Percentiles rank a stretch among this genome's conserved stretches.
phyloP scores from a whole-genome alignment of 306 rosid species.

The Fagus crenata region DNA sequence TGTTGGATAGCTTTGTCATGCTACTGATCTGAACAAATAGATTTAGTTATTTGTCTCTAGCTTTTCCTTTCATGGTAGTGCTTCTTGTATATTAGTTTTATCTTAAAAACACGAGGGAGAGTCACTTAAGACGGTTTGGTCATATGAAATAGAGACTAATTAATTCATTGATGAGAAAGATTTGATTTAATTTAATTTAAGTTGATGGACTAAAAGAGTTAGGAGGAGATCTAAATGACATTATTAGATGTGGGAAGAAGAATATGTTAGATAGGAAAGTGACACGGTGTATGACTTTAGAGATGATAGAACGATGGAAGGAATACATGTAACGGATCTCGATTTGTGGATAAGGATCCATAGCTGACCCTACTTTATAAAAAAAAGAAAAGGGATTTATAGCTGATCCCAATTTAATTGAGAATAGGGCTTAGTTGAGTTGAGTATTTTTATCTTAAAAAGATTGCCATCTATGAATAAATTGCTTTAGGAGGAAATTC shows the following conservation, averaged over 20 bases:
- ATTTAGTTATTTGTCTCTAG: background rate
- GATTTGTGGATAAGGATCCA: background rate
- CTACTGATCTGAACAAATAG: background rate
- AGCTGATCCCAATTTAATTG: background rate
- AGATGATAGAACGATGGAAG: background rate
- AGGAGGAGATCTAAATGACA: background rate
- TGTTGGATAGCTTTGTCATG: background rate
- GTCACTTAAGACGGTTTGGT: background rate
- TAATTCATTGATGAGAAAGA: background rate
- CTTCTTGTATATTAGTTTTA: background rate
- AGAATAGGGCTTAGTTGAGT: background rate
- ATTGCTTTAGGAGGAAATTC: background rate
- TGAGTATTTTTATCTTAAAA: background rate
- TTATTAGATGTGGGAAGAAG: background rate
- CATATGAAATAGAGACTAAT: background rate
- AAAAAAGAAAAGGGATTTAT: background rate
- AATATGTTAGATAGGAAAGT: background rate
- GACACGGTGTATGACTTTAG: background rate
- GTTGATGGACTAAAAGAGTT: background rate
- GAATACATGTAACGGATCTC: background rate
- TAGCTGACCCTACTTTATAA: background rate
- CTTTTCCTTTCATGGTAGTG: background rate
- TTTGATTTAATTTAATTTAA: background rate
- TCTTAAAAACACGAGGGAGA: background rate
- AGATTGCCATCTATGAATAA: background rate